Percentiles rank a stretch among this genome's conserved stretches.
phyloP scores from a whole-genome alignment of 169 alveolate genomes.

The Plasmodium gallinaceum region DNA sequence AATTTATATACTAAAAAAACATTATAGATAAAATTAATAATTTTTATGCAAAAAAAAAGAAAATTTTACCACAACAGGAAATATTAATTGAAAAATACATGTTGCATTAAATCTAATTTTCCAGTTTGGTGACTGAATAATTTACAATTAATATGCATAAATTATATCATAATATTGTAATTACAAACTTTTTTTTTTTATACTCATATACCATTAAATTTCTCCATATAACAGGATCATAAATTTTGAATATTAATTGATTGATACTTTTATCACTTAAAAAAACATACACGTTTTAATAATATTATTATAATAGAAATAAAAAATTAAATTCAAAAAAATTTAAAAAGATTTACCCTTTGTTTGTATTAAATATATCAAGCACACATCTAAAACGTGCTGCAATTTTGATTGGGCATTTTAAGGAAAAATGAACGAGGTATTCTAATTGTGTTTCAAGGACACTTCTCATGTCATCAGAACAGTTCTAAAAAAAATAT shows the following conservation, averaged over 20 bases:
- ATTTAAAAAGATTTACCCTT: conserved; percentile 38
- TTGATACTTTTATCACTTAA: conserved; percentile 57
- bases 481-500: conserved; percentile 48
- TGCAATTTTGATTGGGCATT: conserved; percentile 67
- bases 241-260: conserved; percentile 51
- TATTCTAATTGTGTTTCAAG: conserved; percentile 53
- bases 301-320: neutral
- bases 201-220: conserved; percentile 39
- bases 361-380: conserved; percentile 47
- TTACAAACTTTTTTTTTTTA: neutral
- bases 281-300: neutral
- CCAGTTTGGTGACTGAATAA: conserved; percentile 69
- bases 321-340: neutral
- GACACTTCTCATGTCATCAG: conserved; percentile 16
- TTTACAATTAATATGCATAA: neutral
- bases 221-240: conserved; percentile 74
- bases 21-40: neutral
- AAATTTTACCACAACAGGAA: conserved; percentile 62
- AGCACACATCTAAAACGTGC: conserved; percentile 61
- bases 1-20: neutral
- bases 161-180: too few species aligned
- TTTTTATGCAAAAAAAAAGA: too few species aligned
- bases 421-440: conserved; percentile 52
- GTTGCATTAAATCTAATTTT: conserved; percentile 70
- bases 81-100: conserved; percentile 61